Evolutionary conservation across 2,329 filamentous ascomycete species (phyloP), one percentile per base, ranked within the genome.

Genomic region (Lasiodiplodia sp.): DNA sequence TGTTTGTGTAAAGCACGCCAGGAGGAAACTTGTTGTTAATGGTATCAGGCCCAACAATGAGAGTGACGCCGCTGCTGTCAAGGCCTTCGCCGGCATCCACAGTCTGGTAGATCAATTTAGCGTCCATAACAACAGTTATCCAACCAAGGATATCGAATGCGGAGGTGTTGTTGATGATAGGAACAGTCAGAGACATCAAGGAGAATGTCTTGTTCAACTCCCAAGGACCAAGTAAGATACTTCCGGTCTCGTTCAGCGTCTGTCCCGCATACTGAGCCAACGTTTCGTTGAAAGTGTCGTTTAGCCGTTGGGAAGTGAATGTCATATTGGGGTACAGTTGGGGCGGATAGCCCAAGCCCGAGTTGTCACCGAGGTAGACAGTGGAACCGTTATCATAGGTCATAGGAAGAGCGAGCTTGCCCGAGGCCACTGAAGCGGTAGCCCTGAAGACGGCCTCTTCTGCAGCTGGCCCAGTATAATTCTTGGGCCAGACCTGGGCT

Each of bases 311-410:
- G 1, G 78, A 70, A 14, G 76, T 73, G 74, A 92, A 93, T 0
- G 90, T 92, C 69, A 97, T 86, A 73, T 94, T 94, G 0, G 94
- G 94, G 75, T 93, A 97, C 2, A 97, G 85, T 2, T 80, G 78
- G 0, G 89, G 83, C 12, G 93, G 92, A 72, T 91, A 96, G 49
- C 92, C 93, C n/a, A 84, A 79, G 2, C 65, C 70, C 0, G 4
- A 7, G 28, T 68, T 34, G 71, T 93, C 87, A 60, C 91, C 89
- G 18, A 97, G 83, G 72, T 89, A 90, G 0, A 66, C 66, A 3
- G 31, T 28, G 23, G 62, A 34, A 5, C 69, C 69, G 28, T 70
- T 68, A 21, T 55, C 66, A 23, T 68, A 58, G 14, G 25, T 37
- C 6, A 28, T 10, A n/a, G 93, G 93, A 38, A 97, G 82, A 34